These are phyloP conservation scores for Stevia rebaudiana DNA, from an alignment of 140 eudicot species.

Conservation along the genomic window DNA sequence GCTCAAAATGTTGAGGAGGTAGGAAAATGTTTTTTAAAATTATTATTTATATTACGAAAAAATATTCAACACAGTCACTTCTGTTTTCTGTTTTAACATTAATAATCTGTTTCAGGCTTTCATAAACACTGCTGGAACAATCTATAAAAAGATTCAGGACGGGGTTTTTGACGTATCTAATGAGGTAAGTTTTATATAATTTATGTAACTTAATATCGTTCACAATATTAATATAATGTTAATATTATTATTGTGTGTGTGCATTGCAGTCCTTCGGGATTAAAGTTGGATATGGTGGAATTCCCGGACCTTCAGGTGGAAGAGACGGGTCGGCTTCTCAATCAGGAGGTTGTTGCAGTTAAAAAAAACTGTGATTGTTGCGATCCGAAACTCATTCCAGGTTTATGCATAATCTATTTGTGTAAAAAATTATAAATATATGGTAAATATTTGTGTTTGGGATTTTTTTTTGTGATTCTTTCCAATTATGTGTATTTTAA, in stretches of 20 bases:
- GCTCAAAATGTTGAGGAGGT: conserved; percentile 98
- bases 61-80: neutral
- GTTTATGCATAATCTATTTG: conserved; percentile 11
- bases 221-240: neutral
- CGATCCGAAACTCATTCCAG: neutral
- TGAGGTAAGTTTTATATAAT: conserved; percentile 32
- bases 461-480: conserved; percentile 18
- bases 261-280: conserved; percentile 62
- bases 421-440: conserved; percentile 18
- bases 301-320: conserved; percentile 66
- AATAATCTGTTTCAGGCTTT: conserved; percentile 51
- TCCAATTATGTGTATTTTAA: conserved; percentile 2
- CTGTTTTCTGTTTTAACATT: neutral
- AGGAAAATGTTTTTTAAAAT: neutral
- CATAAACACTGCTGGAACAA: conserved; percentile 77
- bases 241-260: neutral
- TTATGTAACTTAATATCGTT: neutral
- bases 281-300: conserved; percentile 82
- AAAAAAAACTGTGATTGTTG: conserved; percentile 11
- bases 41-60: neutral
- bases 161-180: conserved; percentile 88
- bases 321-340: conserved; percentile 63
- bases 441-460: conserved; percentile 30
- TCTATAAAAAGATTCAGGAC: conserved; percentile 85
- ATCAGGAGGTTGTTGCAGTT: conserved; percentile 75